Evolutionary conservation across 1,284 basidiomycete genomes (phyloP), one percentile per base, ranked within the genome.

Genomic region (Leucoagaricus sp.): DNA sequence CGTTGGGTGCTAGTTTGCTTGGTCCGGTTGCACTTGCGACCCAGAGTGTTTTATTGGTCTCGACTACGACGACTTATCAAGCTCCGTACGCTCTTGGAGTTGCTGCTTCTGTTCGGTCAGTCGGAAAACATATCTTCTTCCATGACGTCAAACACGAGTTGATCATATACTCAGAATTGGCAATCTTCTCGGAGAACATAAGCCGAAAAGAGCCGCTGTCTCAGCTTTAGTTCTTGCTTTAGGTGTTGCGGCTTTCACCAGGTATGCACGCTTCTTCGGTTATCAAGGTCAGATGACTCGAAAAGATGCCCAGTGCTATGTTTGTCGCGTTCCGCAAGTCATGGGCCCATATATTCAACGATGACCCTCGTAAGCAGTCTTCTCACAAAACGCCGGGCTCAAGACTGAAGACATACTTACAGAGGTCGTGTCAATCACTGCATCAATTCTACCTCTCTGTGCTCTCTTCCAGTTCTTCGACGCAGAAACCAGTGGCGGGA

Each of bases 301-400:
- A n/a, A n/a, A n/a, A n/a, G n/a, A n/a, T n/a, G n/a, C 5, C n/a
- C 47, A 93, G 90, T 60, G 66, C 79, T 0, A 75, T 93, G 69
- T 91, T 92, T 69, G 64, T 94, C 61, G 68, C 81, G 12, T 93
- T 93, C 78, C 79, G 91, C 5, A 70, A 84, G 33, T 75, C 76
- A 3, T 94, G 92, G 90, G 93, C 82, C 2, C 86, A 87, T 65
- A 70, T 96, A 21, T 97, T 96, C 79, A 96, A 94, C 65, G 76
- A 86, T 54, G 94, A 96, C 71, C 79, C 84, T 7, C 78, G 87
- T 83, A 58, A 13, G 63, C 34, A 10, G n/a, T 15, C 34, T 44
- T n/a, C 49, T 38, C 44, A 21, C 13, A 46, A n/a, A n/a, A n/a
- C n/a, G n/a, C n/a, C n/a, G n/a, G n/a, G n/a, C 54, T 13, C 60